Conservation (phyloP, 2,329 filamentous ascomycete species). For the Cercospora zeina region DNA sequence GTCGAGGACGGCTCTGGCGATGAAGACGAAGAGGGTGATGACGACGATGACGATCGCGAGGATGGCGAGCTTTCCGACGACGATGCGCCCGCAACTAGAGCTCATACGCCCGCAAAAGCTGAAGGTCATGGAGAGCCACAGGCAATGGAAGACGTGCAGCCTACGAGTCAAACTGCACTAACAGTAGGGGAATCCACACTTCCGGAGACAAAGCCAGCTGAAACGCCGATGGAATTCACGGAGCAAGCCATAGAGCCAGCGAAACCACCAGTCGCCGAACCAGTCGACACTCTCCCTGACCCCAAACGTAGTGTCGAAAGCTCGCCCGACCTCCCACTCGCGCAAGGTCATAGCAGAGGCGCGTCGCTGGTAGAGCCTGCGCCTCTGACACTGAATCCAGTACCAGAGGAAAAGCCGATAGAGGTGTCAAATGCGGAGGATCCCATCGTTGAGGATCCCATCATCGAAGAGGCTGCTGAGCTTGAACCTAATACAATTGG, state of each 20-base stretch:
- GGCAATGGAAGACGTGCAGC: constrained; percentile 27
- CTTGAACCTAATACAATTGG: background rate
- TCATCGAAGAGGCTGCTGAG: background rate
- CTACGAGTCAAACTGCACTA: background rate
- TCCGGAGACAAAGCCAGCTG: background rate
- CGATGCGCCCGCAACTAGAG: constrained; percentile 31
- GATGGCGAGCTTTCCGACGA: constrained; percentile 41
- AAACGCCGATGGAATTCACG: background rate
- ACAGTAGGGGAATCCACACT: constrained; percentile 17
- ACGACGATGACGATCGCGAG: constrained; percentile 46
- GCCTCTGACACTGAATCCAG: constrained; percentile 17
- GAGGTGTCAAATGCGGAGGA: constrained; percentile 5
- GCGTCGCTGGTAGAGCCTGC: constrained; percentile 36
- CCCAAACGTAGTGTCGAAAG: constrained; percentile 41
- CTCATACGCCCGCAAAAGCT: constrained; percentile 27
- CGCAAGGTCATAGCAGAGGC: constrained; percentile 44
- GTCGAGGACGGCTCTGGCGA: constrained; percentile 51
- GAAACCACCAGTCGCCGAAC: background rate
- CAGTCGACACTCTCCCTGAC: background rate
- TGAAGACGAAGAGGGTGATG: constrained; percentile 54
- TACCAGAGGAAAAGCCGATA: constrained; percentile 4
- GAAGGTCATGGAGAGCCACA: constrained; percentile 16
- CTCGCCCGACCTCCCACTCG: constrained; percentile 48
- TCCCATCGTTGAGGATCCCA: background rate
- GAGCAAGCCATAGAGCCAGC: background rate